Base-by-base conservation (phyloP, 805 yeast genomes). In the Isabelozyma gotoi region DNA sequence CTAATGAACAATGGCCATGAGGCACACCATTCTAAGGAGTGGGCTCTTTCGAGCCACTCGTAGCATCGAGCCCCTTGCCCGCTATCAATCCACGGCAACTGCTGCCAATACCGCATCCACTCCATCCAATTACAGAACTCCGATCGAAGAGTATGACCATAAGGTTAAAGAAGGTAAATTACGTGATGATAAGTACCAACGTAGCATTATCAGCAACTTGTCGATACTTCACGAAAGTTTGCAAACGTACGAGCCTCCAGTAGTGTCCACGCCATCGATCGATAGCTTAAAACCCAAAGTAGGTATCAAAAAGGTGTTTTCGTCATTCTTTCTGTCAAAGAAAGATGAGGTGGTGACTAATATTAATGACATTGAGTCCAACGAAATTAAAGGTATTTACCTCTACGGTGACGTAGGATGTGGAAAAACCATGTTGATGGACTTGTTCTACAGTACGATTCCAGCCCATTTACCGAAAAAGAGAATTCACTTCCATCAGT, bases 401-500 rank as follows among this genome's bases (percentile, higher is more conserved):
- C 73, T 94, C 21, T 94, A 88, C 64, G 99, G 99, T 17, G 98
- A 94, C 63, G 99, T 94, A 35, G 99, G 99, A 2, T 91, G 98
- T 65, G 99, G 99, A 3, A 92, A 94, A 60, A 94, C 99, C 6
- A 92, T 94, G 97, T 72, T 94, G 47, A 92, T 94, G 98, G 98
- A 94, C 64, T 72, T 94, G 51, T 94, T 94, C 57, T 94, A 91
- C 65, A 72, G 80, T 16, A 88, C 96, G 0, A 77, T 92, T 14
- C 97, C 98, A 0, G 40, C 65, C 0, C 88, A 85, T 59, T 70
- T 94, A 45, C 77, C 92, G 10, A 89, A 90, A 57, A 77, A 74
- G 53, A 76, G 99, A 50, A 73, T 92, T 38, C 99, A 94, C 64
- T 94, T 94, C 73, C 99, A 94, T 65, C 96, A 90, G 53, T 94